Evolutionary conservation across 2,329 filamentous ascomycete genomes (phyloP), one percentile per base, ranked within the genome.

Genomic region (Alternaria sp.): DNA sequence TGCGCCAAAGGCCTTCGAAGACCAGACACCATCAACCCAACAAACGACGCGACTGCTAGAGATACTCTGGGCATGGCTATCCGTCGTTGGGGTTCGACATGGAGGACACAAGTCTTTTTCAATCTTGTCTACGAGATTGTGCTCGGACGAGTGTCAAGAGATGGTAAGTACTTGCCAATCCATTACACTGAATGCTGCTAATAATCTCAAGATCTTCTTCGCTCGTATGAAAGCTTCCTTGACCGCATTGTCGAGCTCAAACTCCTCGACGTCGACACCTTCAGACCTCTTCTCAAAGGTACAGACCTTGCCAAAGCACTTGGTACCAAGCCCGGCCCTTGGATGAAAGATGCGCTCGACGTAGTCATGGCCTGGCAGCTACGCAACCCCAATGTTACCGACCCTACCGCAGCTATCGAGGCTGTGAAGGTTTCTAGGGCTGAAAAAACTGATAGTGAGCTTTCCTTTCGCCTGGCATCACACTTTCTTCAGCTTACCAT

Each of bases 361-460:
- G 83, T 93, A 4, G 91, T 92, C 62, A 87, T 96, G 78, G 89
- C 89, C 62, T 98, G 94, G 93, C 95, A 98, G 79, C 85, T 98
- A 54, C 86, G 92, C 38, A 88, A 98, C 73, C 92, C 93, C 0
- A 84, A 84, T 4, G 83, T 82, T 59, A 86, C 84, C 4, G 90
- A 94, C 63, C 80, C 84, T 30, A 70, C 73, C 32, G 74, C 76
- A 57, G 82, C 81, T 14, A 81, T 85, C 52, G 79, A 81, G 67
- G 80, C 80, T 62, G 81, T 85, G 44, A 79, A 78, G 69, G 69
- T 68, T 59, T 68, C 70, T 49, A 69, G 63, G 64, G 75, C 80
- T 67, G 79, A 80, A 82, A 80, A 84, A 81, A 74, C 62, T 66
- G 78, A 81, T 69, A 81, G 82, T 85, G 83, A 84, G 83, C 83